These are phyloP conservation scores for Gracilariopsis chorda DNA, from an alignment of 23 red algal species.

Conservation along the genomic window DNA sequence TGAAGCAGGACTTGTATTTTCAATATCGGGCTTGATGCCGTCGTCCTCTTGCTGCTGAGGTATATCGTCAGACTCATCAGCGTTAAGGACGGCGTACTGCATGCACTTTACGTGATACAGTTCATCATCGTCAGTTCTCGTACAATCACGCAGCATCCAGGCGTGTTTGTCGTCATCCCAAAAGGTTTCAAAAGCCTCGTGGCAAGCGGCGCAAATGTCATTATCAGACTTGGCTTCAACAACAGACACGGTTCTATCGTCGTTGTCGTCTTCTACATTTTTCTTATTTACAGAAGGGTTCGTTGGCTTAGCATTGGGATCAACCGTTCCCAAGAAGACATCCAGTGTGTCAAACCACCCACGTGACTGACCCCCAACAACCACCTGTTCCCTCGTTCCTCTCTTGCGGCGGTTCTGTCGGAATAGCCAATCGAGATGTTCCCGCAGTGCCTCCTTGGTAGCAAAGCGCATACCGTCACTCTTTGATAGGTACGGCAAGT, in stretches of 20 bases:
- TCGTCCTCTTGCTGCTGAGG: background rate
- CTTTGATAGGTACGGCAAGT: constrained; percentile 62
- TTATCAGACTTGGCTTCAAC: constrained; percentile 30
- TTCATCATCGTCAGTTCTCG: constrained; percentile 28
- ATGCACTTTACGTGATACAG: constrained; percentile 47
- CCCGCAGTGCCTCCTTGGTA: constrained; percentile 61
- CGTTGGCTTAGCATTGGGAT: constrained; percentile 14
- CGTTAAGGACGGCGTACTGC: background rate
- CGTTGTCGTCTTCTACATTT: constrained; percentile 28
- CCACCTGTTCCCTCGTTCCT: constrained; percentile 4
- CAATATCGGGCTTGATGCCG: background rate
- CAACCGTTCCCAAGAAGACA: constrained; percentile 22
- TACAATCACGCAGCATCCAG: constrained; percentile 51
- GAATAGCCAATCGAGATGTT: constrained; percentile 92
- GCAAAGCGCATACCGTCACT: constrained; percentile 83
- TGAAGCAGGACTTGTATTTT: background rate
- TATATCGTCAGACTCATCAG: background rate
- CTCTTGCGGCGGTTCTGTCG: constrained; percentile 60
- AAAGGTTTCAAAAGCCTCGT: constrained; percentile 52
- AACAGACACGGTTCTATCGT: constrained; percentile 21
- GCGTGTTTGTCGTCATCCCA: constrained; percentile 60
- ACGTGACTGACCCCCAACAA: constrained; percentile 53
- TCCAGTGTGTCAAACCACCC: constrained; percentile 57
- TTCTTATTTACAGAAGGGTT: constrained; percentile 30
- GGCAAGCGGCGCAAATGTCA: constrained; percentile 47